Base-by-base conservation (phyloP, 371 early-diverging fungal genomes). In the Actinomucor elegans region DNA sequence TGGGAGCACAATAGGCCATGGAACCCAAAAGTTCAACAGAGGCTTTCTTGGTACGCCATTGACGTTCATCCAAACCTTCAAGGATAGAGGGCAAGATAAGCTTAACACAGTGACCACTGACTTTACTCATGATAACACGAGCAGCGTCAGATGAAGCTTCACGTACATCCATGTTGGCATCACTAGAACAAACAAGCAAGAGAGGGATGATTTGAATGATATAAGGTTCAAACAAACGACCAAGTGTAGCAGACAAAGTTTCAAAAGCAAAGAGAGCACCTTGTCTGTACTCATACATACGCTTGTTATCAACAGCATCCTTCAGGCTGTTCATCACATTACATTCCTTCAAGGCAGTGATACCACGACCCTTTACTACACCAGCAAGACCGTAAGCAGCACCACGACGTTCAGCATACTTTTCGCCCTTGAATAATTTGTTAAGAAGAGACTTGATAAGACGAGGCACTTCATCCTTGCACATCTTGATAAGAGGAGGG, bases 331-430 rank as follows among this genome's bases (percentile, higher is more conserved):
- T 71, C 84, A 98, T 91, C 38, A 98, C 80, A 36, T 79, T 71
- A 69, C 76, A 93, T 53, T 90, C 91, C 69, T 94, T 94, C 21
- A 98, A 71, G 5, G 92, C 79, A 15, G 84, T 75, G 35, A 96
- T 89, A 55, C 98, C 98, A 28, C 88, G 80, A 5, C 97, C 98
- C 68, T 94, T 94, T 51, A 95, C 88, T 18, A 96, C 81, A 42
- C 96, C 98, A n/a, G 98, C 96, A 40, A 98, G 69, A 53, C 98
- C 99, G 65, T 91, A 98, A 3, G 99, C 99, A 15, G 93, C 93
- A 43, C 99, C 99, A 34, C 97, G 89, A 15, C 97, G 88, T 43
- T 85, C 81, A 15, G 92, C 94, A 63, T 95, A 98, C 65, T 87
- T 90, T 49, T 79, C 83, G 17, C 85, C 81, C 37, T 83, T 77